phyloP scores from a whole-genome alignment of 805 yeast genomes.

The Zygoascus tannicola region DNA sequence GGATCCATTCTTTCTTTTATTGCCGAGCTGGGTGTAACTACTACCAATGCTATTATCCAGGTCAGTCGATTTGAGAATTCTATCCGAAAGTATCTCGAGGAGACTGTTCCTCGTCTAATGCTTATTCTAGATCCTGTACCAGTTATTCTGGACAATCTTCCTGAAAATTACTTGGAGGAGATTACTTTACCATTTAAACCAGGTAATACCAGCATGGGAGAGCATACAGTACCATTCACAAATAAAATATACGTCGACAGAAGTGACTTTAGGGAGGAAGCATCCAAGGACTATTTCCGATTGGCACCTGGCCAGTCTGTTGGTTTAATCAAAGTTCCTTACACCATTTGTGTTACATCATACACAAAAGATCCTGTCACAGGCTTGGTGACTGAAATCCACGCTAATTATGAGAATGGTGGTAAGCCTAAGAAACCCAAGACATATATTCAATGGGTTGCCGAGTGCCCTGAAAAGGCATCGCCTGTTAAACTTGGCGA shows the following conservation, averaged over 20 bases:
- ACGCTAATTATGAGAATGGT: conserved; percentile 71
- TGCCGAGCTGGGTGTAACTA: conserved; percentile 94
- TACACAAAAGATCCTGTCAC: conserved; percentile 47
- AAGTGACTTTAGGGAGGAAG: conserved; percentile 69
- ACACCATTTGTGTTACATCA: conserved; percentile 61
- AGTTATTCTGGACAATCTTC: conserved; percentile 71
- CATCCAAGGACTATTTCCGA: conserved; percentile 71
- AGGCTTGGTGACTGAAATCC: conserved; percentile 61
- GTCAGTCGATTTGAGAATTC: conserved; percentile 81
- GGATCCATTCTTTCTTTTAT: conserved; percentile 92
- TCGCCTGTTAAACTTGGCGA: conserved; percentile 63
- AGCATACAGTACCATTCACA: conserved; percentile 64
- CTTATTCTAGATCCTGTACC: conserved; percentile 81
- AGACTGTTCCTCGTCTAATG: conserved; percentile 90
- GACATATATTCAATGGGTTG: conserved; percentile 96
- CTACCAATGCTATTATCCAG: conserved; percentile 87
- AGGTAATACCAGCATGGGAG: conserved; percentile 69
- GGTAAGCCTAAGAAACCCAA: conserved; percentile 67
- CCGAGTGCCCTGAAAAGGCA: conserved; percentile 48
- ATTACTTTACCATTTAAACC: conserved; percentile 85
- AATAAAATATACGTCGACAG: conserved; percentile 78
- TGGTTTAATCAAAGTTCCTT: conserved; percentile 87
- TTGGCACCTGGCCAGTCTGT: conserved; percentile 91
- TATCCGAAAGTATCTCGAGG: conserved; percentile 78
- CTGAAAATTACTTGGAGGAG: conserved; percentile 60